Evolutionary conservation across 106 monocot species (phyloP), one percentile per base, ranked within the genome.

Genomic region (Hemerocallis citrina): DNA sequence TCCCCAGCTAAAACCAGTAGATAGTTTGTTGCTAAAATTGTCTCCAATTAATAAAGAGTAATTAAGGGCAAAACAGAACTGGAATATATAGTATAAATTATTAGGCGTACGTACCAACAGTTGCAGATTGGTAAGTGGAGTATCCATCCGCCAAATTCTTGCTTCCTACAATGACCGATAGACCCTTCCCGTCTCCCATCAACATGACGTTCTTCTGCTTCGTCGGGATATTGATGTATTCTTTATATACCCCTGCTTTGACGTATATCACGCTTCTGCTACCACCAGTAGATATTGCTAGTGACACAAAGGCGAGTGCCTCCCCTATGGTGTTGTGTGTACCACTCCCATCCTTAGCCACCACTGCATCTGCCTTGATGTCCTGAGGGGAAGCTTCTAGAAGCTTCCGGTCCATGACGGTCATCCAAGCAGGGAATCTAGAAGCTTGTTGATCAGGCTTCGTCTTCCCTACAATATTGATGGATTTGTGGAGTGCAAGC

Each of bases 161-260:
- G 68, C 59, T 51, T 9, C 77, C 77, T 1, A 73, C 72, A 50
- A 94, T 76, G 74, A 94, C 55, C 2, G 89, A 64, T 57, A 62
- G 65, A 25, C 85, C 89, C 80, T 85, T 86, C 5, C 93, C 93
- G 32, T 85, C 93, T 0, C 93, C 93, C 64, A 85, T 68, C 58
- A 94, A 47, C 89, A 81, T 86, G 1, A 94, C 89, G 33, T 94
- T 83, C 58, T 60, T 83, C 65, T 89, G 85, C 75, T 80, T 78
- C 14, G 49, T 78, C 21, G 77, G 55, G 32, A 94, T 67, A 15
- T 60, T 79, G 34, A 89, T 47, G 56, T 63, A 54, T 71, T 94
- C 93, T 13, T 64, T 71, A 37, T 94, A 94, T 0, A 68, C 75
- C 36, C 93, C 93, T 5, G 85, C 72, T 55, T 94, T 94, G 55